Base-by-base conservation (phyloP, 179 eudicot genomes). In the Corrigiola litoralis region DNA sequence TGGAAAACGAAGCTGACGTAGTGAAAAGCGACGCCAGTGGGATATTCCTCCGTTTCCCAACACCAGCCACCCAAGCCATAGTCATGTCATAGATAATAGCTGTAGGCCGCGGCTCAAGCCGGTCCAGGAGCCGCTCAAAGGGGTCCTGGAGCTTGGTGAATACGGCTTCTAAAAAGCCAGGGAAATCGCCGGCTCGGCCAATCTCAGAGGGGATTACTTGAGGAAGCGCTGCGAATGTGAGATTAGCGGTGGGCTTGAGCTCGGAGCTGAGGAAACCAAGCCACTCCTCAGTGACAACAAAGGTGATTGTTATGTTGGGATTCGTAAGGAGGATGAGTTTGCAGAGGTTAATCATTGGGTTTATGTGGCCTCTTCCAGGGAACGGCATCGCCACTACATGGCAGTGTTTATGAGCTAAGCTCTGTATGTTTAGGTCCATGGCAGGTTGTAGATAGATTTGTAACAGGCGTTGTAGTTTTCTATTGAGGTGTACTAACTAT, bases 281-380 rank as follows among this genome's bases (percentile, higher is more conserved):
- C 95, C 95, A 88, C 61, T 88, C 95, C 42, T 85, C 77, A 21
- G 91, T 85, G 38, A 85, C 82, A 23, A 88, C 72, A 41, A 85
- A 74, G 34, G 85, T 74, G 67, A 89, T 27, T 24, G 28, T 24
- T 2, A 84, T 47, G 10, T 54, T 42, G 29, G n/a, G 56, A 25
- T 56, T 66, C 0, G 79, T 52, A 40, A 75, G 49, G 21, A 78
- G 66, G 10, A 84, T 13, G 1, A 78, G 67, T 16, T 64, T 78
- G 77, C 94, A 89, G 65, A 87, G 74, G 79, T 78, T 83, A 51
- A 89, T 74, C 86, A 84, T 68, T 0, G 94, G 87, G 74, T 87
- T 85, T 18, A 87, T 65, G 80, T 87, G 87, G 58, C 94, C 88
- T 51, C 88, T 53, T 3, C 94, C 88, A 0, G 87, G 90, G 32